Percentiles rank a stretch among this genome's conserved stretches.
Conservation (phyloP, 2,329 filamentous ascomycete species). For the Acephala macrosclerotiorum region DNA sequence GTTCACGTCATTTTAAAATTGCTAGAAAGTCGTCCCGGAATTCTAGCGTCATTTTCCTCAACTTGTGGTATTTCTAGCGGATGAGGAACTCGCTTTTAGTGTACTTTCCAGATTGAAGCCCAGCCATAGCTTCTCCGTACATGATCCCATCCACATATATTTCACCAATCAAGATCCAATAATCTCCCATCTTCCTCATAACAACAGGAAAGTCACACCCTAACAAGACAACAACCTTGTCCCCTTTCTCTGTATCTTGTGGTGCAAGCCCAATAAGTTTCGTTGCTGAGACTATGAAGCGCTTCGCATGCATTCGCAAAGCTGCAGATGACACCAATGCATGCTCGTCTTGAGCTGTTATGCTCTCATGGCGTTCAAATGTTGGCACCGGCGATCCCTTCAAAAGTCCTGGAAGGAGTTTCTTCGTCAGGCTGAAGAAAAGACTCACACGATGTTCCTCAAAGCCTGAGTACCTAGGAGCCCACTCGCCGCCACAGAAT, state of each 20-base stretch:
- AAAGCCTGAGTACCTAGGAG: too few species aligned
- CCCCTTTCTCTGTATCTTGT: neutral
- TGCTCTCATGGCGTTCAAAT: too few species aligned
- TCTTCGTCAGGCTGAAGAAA: too few species aligned
- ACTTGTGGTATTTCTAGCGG: neutral
- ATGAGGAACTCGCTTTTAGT: neutral
- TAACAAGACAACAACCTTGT: slow-evolving; percentile 22
- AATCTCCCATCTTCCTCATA: slow-evolving; percentile 16
- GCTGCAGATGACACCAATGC: slow-evolving; percentile 20
- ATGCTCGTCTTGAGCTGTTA: neutral
- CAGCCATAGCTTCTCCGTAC: slow-evolving; percentile 35
- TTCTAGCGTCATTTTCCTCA: too few species aligned
- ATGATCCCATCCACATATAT: slow-evolving; percentile 41
- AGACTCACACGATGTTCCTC: too few species aligned
- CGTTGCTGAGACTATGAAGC: slow-evolving; percentile 15
- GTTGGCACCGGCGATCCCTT: too few species aligned
- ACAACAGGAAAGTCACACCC: slow-evolving; percentile 26
- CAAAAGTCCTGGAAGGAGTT: too few species aligned
- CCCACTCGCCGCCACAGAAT: too few species aligned
- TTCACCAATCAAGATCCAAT: slow-evolving; percentile 39
- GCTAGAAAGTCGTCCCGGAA: too few species aligned
- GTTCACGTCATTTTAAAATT: too few species aligned
- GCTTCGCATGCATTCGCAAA: slow-evolving; percentile 26
- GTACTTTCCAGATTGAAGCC: slow-evolving; percentile 1
- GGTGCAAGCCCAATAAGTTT: slow-evolving; percentile 20